phyloP scores from a whole-genome alignment of 129 eudicot species.

The Tagetes patula region DNA sequence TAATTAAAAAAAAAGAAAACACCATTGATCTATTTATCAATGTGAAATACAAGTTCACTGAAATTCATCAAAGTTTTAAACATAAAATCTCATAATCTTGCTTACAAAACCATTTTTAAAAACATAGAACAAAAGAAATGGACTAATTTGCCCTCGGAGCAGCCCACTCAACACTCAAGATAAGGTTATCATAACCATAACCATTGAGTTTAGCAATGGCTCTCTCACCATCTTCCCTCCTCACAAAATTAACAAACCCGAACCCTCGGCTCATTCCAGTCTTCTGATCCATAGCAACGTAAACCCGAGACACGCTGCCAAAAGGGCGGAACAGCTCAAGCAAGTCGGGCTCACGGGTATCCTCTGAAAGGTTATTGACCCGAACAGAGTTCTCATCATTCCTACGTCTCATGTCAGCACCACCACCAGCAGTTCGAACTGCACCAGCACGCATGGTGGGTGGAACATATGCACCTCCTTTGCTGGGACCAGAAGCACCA shows the following conservation, averaged over 20 bases:
- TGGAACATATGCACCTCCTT: constrained; percentile 26
- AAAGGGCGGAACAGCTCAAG: constrained; percentile 25
- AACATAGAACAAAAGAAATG: neutral
- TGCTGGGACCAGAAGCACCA: constrained; percentile 12
- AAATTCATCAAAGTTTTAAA: constrained; percentile 7
- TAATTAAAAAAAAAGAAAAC: neutral
- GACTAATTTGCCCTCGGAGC: constrained; percentile 21
- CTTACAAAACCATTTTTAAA: neutral
- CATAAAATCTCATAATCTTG: constrained; percentile 12
- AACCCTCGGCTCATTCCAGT: constrained; percentile 27
- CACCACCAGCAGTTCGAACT: constrained; percentile 15
- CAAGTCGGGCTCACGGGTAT: constrained; percentile 29
- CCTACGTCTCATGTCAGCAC: constrained; percentile 29
- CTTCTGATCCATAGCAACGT: constrained; percentile 24
- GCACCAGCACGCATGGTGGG: constrained; percentile 28
- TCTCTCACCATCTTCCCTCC: constrained; percentile 28
- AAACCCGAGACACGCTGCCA: constrained; percentile 18
- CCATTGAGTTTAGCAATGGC: constrained; percentile 26
- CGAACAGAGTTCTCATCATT: constrained; percentile 19
- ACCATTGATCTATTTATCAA: neutral
- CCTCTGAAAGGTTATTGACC: constrained; percentile 26
- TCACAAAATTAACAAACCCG: constrained; percentile 20
- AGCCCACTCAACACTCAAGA: constrained; percentile 27
- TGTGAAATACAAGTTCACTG: neutral
- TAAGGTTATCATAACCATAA: constrained; percentile 28